phyloP scores from a whole-genome alignment of 2,329 filamentous ascomycete species.

The Trichoderma atrobrunneum region DNA sequence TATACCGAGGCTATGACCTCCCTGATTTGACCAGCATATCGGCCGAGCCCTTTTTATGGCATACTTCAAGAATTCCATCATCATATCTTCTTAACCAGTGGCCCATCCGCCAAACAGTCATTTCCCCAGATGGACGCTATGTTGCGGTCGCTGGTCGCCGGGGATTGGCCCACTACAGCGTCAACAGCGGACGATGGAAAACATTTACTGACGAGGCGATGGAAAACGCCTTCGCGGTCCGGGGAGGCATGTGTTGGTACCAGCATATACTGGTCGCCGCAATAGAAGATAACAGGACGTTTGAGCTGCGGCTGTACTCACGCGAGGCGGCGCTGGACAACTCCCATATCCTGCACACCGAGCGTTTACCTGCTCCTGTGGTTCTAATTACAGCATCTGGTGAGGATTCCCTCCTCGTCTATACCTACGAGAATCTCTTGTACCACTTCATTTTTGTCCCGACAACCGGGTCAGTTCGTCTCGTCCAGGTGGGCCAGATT shows the following conservation, averaged over 20 bases:
- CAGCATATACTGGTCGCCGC: slow-evolving; percentile 92
- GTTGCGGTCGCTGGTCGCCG: slow-evolving; percentile 92
- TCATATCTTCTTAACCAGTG: slow-evolving; percentile 87
- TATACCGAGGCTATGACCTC: slow-evolving; percentile 90
- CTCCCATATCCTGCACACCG: slow-evolving; percentile 69
- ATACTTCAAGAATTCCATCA: slow-evolving; percentile 81
- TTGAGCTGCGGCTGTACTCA: slow-evolving; percentile 89
- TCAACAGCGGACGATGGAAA: slow-evolving; percentile 93
- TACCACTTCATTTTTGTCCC: slow-evolving; percentile 91
- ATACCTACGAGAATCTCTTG: slow-evolving; percentile 93
- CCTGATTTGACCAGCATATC: slow-evolving; percentile 89
- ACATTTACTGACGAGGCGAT: slow-evolving; percentile 77
- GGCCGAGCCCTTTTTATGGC: slow-evolving; percentile 91
- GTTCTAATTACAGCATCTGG: slow-evolving; percentile 86
- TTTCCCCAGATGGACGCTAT: slow-evolving; percentile 90
- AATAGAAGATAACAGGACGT: slow-evolving; percentile 78
- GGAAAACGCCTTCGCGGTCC: slow-evolving; percentile 88
- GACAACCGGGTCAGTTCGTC: slow-evolving; percentile 63
- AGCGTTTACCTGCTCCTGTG: slow-evolving; percentile 79
- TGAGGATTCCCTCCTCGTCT: slow-evolving; percentile 91
- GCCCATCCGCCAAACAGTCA: slow-evolving; percentile 83
- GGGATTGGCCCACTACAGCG: slow-evolving; percentile 91
- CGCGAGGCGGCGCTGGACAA: slow-evolving; percentile 77
- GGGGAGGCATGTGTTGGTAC: slow-evolving; percentile 98
- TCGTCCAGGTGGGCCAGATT: slow-evolving; percentile 96